A percentile compares a stretch with the other conserved stretches of the same genome.
These are phyloP conservation scores for Penicillium flavigenum DNA, from an alignment of 495 filamentous ascomycete genomes.

Conservation along the genomic window DNA sequence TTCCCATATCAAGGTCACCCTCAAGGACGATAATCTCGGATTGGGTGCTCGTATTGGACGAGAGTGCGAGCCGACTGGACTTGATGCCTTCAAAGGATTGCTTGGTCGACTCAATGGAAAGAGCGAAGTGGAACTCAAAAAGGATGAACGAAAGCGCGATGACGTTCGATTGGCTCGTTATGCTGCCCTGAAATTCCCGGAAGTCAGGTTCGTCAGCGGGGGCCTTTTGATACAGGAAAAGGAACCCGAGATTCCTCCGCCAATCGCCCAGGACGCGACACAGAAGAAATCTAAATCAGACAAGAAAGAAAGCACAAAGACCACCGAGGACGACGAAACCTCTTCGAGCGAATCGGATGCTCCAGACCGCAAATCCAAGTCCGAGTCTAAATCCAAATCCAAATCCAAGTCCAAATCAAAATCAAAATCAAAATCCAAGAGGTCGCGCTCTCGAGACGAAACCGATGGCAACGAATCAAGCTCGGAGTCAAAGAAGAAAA, in stretches of 20 bases:
- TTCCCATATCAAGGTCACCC: constrained; percentile 70
- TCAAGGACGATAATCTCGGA: constrained; percentile 89
- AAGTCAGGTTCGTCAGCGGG: constrained; percentile 76
- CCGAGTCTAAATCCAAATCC: constrained; percentile 26
- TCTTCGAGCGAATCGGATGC: constrained; percentile 11
- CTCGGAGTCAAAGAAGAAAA: constrained; percentile 39
- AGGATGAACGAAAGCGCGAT: constrained; percentile 60
- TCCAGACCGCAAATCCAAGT: constrained; percentile 17
- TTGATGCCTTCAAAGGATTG: constrained; percentile 79
- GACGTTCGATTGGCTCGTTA: constrained; percentile 66
- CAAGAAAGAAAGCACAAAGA: constrained; percentile 6
- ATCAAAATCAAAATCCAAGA: constrained; percentile 26
- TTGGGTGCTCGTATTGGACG: constrained; percentile 73
- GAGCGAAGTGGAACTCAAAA: constrained; percentile 61
- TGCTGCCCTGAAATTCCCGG: constrained; percentile 66
- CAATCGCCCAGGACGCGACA: constrained; percentile 22
- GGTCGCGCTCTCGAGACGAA: constrained; percentile 21
- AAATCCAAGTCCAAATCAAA: constrained; percentile 22
- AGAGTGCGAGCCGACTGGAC: constrained; percentile 70
- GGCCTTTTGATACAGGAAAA: constrained; percentile 75
- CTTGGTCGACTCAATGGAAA: constrained; percentile 90
- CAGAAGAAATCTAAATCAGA: constrained; percentile 28
- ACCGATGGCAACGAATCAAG: constrained; percentile 16
- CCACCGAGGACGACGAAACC: constrained; percentile 12
- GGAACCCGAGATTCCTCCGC: constrained; percentile 29